Evolutionary conservation across 2,329 filamentous ascomycete species (phyloP), one percentile per base, ranked within the genome.

Genomic region (Aspergillus brasiliensis): DNA sequence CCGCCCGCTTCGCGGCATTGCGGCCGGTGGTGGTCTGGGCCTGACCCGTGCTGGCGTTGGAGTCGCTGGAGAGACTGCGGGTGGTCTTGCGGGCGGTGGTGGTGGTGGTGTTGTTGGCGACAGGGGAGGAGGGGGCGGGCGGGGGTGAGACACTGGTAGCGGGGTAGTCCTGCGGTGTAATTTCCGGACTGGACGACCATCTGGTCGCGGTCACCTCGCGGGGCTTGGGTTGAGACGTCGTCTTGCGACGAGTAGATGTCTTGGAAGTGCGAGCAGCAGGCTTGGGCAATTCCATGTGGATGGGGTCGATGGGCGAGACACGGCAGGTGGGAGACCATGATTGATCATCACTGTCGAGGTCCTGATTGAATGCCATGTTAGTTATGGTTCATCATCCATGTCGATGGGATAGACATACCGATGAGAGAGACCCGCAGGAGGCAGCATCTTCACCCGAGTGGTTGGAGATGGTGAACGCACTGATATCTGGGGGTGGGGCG

Each of bases 1-100:
- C 75, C 15, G 75, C 75, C 3, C 75, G 73, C 61, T 77, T 77
- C 56, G 75, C 74, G 17, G 75, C 75, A 25, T 75, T 75, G 58
- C 72, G 72, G 37, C 64, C 64, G 17, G 60, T 61, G 6, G 60
- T 54, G n/a, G 61, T 48, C 47, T 61, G 59, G 19, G 61, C 56
- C 19, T 63, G 55, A 55, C 67, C 65, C 42, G 66, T 65, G 34
- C 65, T 65, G 42, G 65, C 62, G 8, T 63, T 64, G 7, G 71
- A 72, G 57, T 72, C 68, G 15, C 63, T 61, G 28, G 70, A 72
- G n/a, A 66, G 59, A 27, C 65, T 70, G 58, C 69, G 68, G 21
- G 65, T 53, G 47, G 57, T 65, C 53, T 72, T 73, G 61, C 65
- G 65, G 31, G 31, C 31, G 31, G 31, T 34, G 57, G 42, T 60